phyloP scores from a whole-genome alignment of 2,329 filamentous ascomycete genomes.

The Monascus ruber region DNA sequence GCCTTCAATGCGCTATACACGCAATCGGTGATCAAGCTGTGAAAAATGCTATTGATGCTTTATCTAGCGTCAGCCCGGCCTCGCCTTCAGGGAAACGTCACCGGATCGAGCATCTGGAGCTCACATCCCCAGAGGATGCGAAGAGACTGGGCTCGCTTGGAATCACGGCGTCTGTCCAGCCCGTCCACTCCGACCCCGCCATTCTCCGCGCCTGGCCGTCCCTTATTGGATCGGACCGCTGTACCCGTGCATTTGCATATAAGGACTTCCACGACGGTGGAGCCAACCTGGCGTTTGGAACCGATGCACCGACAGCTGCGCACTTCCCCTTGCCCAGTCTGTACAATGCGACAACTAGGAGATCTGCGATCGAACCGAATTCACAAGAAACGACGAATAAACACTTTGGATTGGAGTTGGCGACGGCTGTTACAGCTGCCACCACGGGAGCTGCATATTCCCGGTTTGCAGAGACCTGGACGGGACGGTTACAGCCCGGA shows the following conservation, averaged over 20 bases:
- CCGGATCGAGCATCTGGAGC: slow-evolving; percentile 42
- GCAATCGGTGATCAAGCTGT: slow-evolving; percentile 41
- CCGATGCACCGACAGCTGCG: slow-evolving; percentile 39
- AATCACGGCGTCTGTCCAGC: slow-evolving; percentile 32
- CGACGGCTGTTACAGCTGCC: slow-evolving; percentile 33
- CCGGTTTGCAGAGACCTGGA: slow-evolving; percentile 33
- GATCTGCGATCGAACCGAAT: slow-evolving; percentile 31
- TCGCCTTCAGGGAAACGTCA: slow-evolving; percentile 29
- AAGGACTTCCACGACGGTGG: slow-evolving; percentile 38
- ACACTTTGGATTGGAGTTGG: slow-evolving; percentile 32
- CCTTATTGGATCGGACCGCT: slow-evolving; percentile 34
- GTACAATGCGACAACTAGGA: slow-evolving; percentile 39
- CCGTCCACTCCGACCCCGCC: slow-evolving; percentile 31
- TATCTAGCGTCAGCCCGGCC: slow-evolving; percentile 26
- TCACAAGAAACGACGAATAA: slow-evolving; percentile 30
- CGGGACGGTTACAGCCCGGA: slow-evolving; percentile 29
- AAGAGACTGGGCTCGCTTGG: slow-evolving; percentile 35
- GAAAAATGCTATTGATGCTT: slow-evolving; percentile 34
- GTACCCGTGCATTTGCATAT: slow-evolving; percentile 41
- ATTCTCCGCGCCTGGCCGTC: slow-evolving; percentile 38
- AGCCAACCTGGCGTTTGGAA: slow-evolving; percentile 36
- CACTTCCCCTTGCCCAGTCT: slow-evolving; percentile 36
- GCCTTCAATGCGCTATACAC: slow-evolving; percentile 40
- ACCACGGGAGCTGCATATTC: slow-evolving; percentile 37
- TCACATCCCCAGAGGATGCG: slow-evolving; percentile 38